A percentile compares a stretch with the other conserved stretches of the same genome.
phyloP scores from a whole-genome alignment of 108 stramenopile species.

The Hondaea fermentalgiana region DNA sequence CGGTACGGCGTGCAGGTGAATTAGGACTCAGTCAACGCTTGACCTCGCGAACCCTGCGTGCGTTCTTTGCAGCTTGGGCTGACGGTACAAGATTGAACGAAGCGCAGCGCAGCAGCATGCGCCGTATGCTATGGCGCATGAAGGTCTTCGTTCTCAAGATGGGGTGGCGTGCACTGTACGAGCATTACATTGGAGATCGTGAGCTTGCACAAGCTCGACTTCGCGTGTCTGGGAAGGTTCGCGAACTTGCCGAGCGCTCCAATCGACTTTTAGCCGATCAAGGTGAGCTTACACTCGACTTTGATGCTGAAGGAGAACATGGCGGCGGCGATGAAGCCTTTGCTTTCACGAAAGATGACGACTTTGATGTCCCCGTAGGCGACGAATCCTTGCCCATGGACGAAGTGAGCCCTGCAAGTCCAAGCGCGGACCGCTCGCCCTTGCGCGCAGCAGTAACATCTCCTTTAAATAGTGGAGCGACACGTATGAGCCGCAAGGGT shows the following conservation, averaged over 20 bases:
- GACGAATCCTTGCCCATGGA: neutral
- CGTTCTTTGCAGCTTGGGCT: neutral
- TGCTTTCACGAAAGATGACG: neutral
- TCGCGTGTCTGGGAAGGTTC: neutral
- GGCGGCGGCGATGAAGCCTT: too few relatives aligned
- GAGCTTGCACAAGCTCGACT: neutral
- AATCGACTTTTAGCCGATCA: neutral
- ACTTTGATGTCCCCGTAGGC: neutral
- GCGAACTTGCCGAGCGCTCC: neutral
- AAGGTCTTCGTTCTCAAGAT: neutral
- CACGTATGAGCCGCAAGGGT: too few relatives aligned
- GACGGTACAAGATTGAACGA: neutral
- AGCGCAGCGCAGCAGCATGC: neutral
- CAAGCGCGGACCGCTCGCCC: neutral
- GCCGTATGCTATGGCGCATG: neutral
- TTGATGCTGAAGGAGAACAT: too few relatives aligned
- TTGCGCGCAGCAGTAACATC: too few relatives aligned
- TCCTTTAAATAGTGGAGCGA: too few relatives aligned
- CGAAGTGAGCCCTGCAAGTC: neutral
- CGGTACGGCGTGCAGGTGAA: too few relatives aligned
- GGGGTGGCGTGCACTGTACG: neutral
- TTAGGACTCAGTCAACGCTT: too few relatives aligned
- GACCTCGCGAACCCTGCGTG: neutral
- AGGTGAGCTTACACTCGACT: neutral
- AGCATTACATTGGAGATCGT: neutral